These are phyloP conservation scores for Metschnikowia proteae DNA, from an alignment of 805 yeast species.

Conservation along the genomic window DNA sequence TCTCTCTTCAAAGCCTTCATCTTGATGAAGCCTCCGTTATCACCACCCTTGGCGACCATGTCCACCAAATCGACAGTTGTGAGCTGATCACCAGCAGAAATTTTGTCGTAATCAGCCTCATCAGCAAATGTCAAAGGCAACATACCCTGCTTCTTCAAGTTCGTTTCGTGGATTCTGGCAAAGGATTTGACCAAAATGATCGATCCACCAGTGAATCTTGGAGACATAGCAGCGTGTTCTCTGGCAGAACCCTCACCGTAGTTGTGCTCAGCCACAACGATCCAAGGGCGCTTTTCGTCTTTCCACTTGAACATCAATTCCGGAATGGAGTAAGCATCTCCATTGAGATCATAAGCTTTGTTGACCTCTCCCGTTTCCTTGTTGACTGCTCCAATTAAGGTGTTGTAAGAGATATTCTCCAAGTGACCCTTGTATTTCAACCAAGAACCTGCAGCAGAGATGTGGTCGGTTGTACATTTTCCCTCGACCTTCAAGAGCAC, in stretches of 20 bases:
- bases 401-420: slow-evolving; percentile 92
- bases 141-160: slow-evolving; percentile 97
- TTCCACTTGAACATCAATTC: slow-evolving; percentile 97
- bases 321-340: slow-evolving; percentile 77
- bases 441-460: slow-evolving; percentile 99
- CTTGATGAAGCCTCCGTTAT: slow-evolving; percentile 78
- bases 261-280: slow-evolving; percentile 94
- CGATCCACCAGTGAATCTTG: slow-evolving; percentile 89
- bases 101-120: slow-evolving; percentile 81
- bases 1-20: slow-evolving; percentile 69
- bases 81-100: slow-evolving; percentile 63
- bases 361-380: slow-evolving; percentile 97
- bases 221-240: slow-evolving; percentile 97
- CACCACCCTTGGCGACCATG: slow-evolving; percentile 68
- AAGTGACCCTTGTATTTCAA: slow-evolving; percentile 96
- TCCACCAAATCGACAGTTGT: slow-evolving; percentile 39
- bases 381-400: slow-evolving; percentile 94
- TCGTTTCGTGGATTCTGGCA: slow-evolving; percentile 98
- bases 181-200: slow-evolving; percentile 88
- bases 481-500: slow-evolving; percentile 92
- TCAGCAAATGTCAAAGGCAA: slow-evolving; percentile 89
- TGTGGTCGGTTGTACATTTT: slow-evolving; percentile 97
- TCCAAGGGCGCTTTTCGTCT: slow-evolving; percentile 79
- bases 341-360: slow-evolving; percentile 82
- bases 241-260: slow-evolving; percentile 99